A percentile compares a stretch with the other conserved stretches of the same genome.
Conservation (phyloP, 345 rosid species). For the Brassica carinata region DNA sequence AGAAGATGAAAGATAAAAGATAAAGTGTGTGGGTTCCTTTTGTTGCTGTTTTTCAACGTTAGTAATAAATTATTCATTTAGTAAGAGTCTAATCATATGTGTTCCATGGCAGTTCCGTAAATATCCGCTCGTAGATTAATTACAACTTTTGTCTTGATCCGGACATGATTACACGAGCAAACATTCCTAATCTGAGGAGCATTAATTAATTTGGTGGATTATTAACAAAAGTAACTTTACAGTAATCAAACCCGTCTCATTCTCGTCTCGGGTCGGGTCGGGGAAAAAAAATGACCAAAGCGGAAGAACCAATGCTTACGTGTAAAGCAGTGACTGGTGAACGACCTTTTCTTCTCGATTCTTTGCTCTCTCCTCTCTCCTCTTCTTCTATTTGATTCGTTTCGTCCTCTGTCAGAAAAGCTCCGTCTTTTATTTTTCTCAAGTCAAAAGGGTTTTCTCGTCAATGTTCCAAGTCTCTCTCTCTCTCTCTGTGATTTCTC, state of each 20-base stretch:
- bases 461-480: slow-evolving; percentile 19
- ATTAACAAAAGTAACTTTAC: slow-evolving; percentile 6
- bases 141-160: background rate
- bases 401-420: slow-evolving; percentile 39
- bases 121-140: background rate
- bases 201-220: slow-evolving; percentile 7
- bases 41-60: background rate
- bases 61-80: background rate
- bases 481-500: slow-evolving; percentile 5
- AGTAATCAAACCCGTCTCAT: slow-evolving; percentile 11
- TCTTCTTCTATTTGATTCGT: slow-evolving; percentile 31
- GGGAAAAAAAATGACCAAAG: background rate
- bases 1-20: background rate
- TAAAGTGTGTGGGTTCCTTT: background rate
- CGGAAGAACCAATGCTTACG: slow-evolving; percentile 28
- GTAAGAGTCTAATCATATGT: background rate
- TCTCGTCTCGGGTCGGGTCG: slow-evolving; percentile 29
- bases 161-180: slow-evolving; percentile 8
- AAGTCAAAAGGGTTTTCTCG: slow-evolving; percentile 34
- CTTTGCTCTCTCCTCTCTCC: slow-evolving; percentile 24
- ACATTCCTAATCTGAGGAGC: slow-evolving; percentile 32
- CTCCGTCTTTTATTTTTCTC: slow-evolving; percentile 1
- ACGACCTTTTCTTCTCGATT: slow-evolving; percentile 27
- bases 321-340: slow-evolving; percentile 37
- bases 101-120: background rate